phyloP scores from a whole-genome alignment of 2,329 filamentous ascomycete genomes.

The Ophiostoma triangulosporum region DNA sequence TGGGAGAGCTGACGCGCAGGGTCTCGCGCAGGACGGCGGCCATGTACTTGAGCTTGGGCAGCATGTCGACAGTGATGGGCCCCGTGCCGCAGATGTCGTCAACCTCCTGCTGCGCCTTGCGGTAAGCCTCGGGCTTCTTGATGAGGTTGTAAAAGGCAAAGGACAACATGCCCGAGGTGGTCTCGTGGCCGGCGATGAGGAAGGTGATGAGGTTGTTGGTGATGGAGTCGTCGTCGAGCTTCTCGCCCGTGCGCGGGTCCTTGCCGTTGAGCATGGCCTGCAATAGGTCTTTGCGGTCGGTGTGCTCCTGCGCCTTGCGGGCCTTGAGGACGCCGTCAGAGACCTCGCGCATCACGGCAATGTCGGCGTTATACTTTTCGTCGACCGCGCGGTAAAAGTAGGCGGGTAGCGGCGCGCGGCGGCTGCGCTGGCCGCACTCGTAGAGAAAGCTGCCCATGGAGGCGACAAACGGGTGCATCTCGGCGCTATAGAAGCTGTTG shows the following conservation, averaged over 20 bases:
- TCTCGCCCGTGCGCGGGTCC: slow-evolving; percentile 53
- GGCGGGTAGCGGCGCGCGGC: slow-evolving; percentile 32
- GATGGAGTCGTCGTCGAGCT: slow-evolving; percentile 49
- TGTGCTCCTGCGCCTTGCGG: slow-evolving; percentile 32
- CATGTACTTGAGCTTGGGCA: slow-evolving; percentile 31
- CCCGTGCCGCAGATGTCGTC: slow-evolving; percentile 33
- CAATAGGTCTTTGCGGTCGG: slow-evolving; percentile 49
- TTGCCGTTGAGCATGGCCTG: slow-evolving; percentile 55
- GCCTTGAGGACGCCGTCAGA: slow-evolving; percentile 47
- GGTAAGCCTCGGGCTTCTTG: slow-evolving; percentile 31
- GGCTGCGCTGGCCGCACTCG: slow-evolving; percentile 38
- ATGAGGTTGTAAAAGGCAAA: slow-evolving; percentile 38
- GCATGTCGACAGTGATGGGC: slow-evolving; percentile 33
- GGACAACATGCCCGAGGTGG: slow-evolving; percentile 37
- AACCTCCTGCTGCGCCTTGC: slow-evolving; percentile 38
- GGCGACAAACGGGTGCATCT: slow-evolving; percentile 55
- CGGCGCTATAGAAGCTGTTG: slow-evolving; percentile 48
- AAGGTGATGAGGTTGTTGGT: slow-evolving; percentile 55
- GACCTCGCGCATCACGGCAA: slow-evolving; percentile 39
- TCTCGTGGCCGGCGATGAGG: slow-evolving; percentile 32
- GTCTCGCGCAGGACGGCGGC: slow-evolving; percentile 42
- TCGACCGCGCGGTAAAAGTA: slow-evolving; percentile 36
- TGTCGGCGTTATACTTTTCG: slow-evolving; percentile 39
- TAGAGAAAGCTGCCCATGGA: slow-evolving; percentile 52
- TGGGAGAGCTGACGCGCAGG: slow-evolving; percentile 26